Percentiles rank a stretch among this genome's conserved stretches.
Evolutionary conservation across 495 filamentous ascomycete genomes (phyloP).

Genomic region (Cetradonia linearis): DNA sequence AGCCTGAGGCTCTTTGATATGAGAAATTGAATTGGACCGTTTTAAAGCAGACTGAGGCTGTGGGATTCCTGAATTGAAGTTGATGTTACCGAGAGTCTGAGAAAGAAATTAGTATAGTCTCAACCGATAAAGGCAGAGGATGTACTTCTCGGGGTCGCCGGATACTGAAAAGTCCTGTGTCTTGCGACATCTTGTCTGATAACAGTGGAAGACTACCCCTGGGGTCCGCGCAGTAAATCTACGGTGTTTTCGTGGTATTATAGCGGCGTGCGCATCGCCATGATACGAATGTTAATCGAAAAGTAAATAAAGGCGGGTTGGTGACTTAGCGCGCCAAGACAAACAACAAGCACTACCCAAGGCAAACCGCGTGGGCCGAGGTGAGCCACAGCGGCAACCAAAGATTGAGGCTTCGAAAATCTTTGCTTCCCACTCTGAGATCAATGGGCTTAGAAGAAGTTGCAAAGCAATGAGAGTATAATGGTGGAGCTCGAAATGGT

Average conservation of each 20-base stretch:
- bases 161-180: conserved; percentile 63
- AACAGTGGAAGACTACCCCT: neutral
- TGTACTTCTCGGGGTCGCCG: conserved; percentile 63
- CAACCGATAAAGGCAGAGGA: conserved; percentile 10
- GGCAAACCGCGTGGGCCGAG: conserved; percentile 11
- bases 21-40: conserved; percentile 74
- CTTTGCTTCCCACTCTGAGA: neutral
- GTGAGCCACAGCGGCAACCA: conserved; percentile 2
- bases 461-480: neutral
- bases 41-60: conserved; percentile 93
- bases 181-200: conserved; percentile 56
- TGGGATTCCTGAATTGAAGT: conserved; percentile 69
- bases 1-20: conserved; percentile 49
- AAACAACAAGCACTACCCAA: neutral
- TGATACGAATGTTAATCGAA: neutral
- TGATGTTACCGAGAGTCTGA: conserved; percentile 70
- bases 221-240: neutral
- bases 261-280: neutral
- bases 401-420: neutral
- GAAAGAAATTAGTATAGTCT: conserved; percentile 13
- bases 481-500: conserved; percentile 43
- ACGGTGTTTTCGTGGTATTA: neutral
- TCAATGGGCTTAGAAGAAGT: neutral
- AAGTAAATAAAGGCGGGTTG: conserved; percentile 5
- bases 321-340: conserved; percentile 5